Base-by-base conservation (phyloP, 495 filamentous ascomycete genomes). In the Penicillium coprophilum region DNA sequence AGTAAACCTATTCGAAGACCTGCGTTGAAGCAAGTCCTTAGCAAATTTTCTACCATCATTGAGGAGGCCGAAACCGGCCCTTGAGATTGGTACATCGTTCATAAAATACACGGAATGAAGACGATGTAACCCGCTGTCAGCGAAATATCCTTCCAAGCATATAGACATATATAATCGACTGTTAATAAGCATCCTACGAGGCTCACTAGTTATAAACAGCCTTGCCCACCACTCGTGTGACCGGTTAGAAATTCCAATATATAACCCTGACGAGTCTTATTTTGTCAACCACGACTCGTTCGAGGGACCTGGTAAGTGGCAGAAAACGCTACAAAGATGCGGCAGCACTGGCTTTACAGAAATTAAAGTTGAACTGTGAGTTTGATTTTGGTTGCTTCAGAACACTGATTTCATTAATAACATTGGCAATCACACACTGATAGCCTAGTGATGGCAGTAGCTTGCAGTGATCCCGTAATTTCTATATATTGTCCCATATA, bases 1-100 rank as follows among this genome's bases (percentile, higher is more conserved):
- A 71, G 68, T 52, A 97, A 97, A 75, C 92, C 92, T 2, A 95
- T 97, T 55, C 79, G 88, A 43, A 77, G 91, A 23, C 89, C 88
- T 6, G 87, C 87, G 20, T 76, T 97, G 45, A 96, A 94, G 69
- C 85, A 91, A 57, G 91, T 97, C 2, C 75, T 97, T 0, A 89
- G 84, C 68, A 80, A 79, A 31, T 87, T 84, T 62, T 67, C 80
- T 17, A 81, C 84, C 1, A 86, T 85, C 43, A 76, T 77, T 0
- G 81, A 84, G 53, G 81, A 80, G 46, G 36, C 53, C 1, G 65
- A 68, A 34, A n/a, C n/a, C n/a, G 55, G 39, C 23, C 7, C 47
- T n/a, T 50, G 20, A 38, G 11, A 15, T 5, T 24, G 10, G 15
- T 11, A 6, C 11, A 12, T 21, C 21, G 2, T 43, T 4, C 9